Percentiles rank a stretch among this genome's conserved stretches.
Conservation (phyloP, 805 yeast species). For the Nakazawaea peltata region DNA sequence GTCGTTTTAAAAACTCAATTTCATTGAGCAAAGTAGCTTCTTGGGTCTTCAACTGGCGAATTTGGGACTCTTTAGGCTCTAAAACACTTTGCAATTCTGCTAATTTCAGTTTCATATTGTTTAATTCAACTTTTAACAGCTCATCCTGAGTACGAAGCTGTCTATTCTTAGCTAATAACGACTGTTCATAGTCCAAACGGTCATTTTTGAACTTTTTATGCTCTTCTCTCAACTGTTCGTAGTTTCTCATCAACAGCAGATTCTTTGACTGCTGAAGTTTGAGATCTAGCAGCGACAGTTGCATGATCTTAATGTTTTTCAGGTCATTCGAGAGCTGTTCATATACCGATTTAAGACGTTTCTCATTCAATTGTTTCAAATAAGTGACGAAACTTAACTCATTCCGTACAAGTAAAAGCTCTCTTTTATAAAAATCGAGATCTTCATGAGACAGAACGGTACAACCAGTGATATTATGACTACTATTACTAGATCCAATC, state of each 20-base stretch:
- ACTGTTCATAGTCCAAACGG: conserved; percentile 25
- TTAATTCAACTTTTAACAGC: neutral
- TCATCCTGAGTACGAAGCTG: conserved; percentile 13
- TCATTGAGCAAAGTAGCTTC: no score
- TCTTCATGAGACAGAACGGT: conserved; percentile 9
- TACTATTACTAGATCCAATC: no score
- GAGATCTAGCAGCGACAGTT: conserved; percentile 20
- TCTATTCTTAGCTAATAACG: conserved; percentile 21
- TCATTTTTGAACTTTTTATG: conserved; percentile 23
- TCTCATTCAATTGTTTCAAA: conserved; percentile 32
- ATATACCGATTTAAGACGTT: conserved; percentile 9
- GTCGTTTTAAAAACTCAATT: no score
- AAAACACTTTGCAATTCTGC: no score
- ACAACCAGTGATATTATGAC: neutral
- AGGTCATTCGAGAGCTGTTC: neutral
- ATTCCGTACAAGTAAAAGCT: conserved; percentile 45
- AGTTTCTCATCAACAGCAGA: conserved; percentile 18
- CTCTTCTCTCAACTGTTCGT: conserved; percentile 20
- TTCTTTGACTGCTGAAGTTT: conserved; percentile 18
- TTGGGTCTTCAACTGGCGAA: no score
- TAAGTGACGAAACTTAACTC: conserved; percentile 55
- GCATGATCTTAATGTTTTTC: conserved; percentile 12
- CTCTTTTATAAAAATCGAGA: conserved; percentile 46
- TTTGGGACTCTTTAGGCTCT: no score
- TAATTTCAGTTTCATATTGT: no score